Conservation (phyloP, 1,284 basidiomycete genomes). For the Gomphus bonarii region DNA sequence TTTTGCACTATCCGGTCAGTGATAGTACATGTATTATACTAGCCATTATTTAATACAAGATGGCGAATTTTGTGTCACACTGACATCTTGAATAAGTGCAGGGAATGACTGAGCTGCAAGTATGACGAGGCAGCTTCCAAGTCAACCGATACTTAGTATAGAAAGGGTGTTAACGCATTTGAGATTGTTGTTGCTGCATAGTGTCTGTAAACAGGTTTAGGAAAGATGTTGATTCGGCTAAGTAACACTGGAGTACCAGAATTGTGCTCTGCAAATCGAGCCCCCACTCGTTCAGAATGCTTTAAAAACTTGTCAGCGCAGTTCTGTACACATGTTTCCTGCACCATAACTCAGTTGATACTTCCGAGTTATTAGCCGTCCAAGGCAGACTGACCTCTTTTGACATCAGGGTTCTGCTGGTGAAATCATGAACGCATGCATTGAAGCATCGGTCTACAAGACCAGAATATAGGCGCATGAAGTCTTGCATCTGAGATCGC, state of each 20-base stretch:
- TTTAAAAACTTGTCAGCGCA: slow-evolving; percentile 93
- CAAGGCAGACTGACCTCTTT: slow-evolving; percentile 66
- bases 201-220: slow-evolving; percentile 1
- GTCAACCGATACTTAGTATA: neutral
- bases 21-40: neutral
- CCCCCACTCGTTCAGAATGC: slow-evolving; percentile 90
- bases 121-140: neutral
- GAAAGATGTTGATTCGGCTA: neutral
- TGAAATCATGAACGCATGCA: slow-evolving; percentile 94
- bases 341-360: neutral
- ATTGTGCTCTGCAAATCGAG: slow-evolving; percentile 85
- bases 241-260: slow-evolving; percentile 50
- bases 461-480: slow-evolving; percentile 91
- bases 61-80: neutral
- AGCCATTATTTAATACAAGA: neutral
- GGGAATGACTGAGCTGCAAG: neutral
- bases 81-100: neutral
- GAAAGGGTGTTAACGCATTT: neutral
- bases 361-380: too few relatives aligned
- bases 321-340: slow-evolving; percentile 46
- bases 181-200: slow-evolving; percentile 8
- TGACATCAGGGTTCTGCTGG: slow-evolving; percentile 82
- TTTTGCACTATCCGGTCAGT: too few relatives aligned
- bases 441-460: slow-evolving; percentile 95
- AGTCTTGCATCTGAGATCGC: slow-evolving; percentile 86